Conservation (phyloP, 208 protist genomes). For the Angomonas ambiguus region DNA sequence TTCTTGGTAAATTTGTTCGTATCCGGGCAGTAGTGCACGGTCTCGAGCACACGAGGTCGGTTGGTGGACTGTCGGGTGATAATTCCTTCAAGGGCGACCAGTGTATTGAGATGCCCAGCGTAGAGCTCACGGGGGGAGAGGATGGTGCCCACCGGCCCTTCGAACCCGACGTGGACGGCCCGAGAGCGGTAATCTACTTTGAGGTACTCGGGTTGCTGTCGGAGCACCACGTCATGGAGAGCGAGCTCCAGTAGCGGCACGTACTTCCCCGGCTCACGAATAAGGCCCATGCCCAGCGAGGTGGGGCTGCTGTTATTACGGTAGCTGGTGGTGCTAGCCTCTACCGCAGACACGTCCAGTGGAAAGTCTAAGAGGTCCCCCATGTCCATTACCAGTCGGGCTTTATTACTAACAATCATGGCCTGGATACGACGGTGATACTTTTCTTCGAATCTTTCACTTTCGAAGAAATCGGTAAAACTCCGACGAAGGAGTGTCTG, state of each 20-base stretch:
- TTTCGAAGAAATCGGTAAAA: constrained; percentile 90
- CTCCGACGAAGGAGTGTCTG: constrained; percentile 83
- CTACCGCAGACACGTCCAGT: background rate
- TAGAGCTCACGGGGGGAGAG: constrained; percentile 94
- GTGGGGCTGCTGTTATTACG: constrained; percentile 7
- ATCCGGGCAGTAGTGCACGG: constrained; percentile 95
- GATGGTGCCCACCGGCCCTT: constrained; percentile 92
- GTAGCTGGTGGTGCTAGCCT: constrained; percentile 1
- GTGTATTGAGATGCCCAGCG: constrained; percentile 87
- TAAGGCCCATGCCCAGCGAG: constrained; percentile 64
- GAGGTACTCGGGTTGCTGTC: constrained; percentile 70
- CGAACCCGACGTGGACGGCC: constrained; percentile 89
- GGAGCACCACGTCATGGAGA: constrained; percentile 84
- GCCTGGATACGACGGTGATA: constrained; percentile 74
- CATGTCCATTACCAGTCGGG: constrained; percentile 88
- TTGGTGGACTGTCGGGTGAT: constrained; percentile 94
- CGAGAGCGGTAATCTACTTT: constrained; percentile 82
- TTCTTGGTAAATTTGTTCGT: constrained; percentile 88
- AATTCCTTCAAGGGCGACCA: constrained; percentile 97
- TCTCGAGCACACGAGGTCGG: constrained; percentile 78
- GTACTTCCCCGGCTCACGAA: constrained; percentile 81
- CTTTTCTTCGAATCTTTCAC: constrained; percentile 77
- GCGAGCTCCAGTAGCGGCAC: constrained; percentile 90
- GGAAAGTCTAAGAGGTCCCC: constrained; percentile 88
- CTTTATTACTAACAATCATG: constrained; percentile 80